Evolutionary conservation across 129 eudicot species (phyloP), one percentile per base, ranked within the genome.

Genomic region (Tanacetum coccineum): DNA sequence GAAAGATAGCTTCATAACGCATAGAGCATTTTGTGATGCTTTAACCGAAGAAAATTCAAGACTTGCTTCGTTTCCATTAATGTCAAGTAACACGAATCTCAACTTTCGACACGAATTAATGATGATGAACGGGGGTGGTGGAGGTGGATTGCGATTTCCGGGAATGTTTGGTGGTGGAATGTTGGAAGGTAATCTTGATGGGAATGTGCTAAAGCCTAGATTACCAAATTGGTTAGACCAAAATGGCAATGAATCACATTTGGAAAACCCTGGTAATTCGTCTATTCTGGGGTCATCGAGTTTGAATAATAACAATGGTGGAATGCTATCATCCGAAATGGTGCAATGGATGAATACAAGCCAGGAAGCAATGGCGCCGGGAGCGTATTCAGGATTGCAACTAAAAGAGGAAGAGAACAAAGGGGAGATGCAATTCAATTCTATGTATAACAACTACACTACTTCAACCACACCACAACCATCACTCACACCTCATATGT

Each of bases 1-100:
- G 76, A 90, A 90, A 79, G 97, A 90, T 76, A 90, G 97, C 82
- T 90, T 90, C 68, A 86, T 90, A 67, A 90, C 97, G 10, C 97
- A 90, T 64, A 76, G 97, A 72, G 97, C 96, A 22, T 89, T 89
- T 48, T 89, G 96, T 74, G 96, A 89, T 68, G 96, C 96, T 17
- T 71, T 89, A 63, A 90, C 86, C 44, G 97, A 90, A 76, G 97
- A 90, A 56, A 86, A 80, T 72, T 82, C 87, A 52, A 84, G 95
- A 70, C 62, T 82, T 62, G 79, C 80, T 40, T 71, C 88, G 13
- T 58, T 77, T 71, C 82, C 88, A 2, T 51, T 68, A 25, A 52
- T 76, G 80, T 42, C 75, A 52, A 68, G 11, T 26, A 30, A 22
- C 17, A 11, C 81, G 14, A 84, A 84, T 87, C 68, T 87, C 17